phyloP scores from a whole-genome alignment of 371 early-diverging fungal species.

The Mucor mucedo region DNA sequence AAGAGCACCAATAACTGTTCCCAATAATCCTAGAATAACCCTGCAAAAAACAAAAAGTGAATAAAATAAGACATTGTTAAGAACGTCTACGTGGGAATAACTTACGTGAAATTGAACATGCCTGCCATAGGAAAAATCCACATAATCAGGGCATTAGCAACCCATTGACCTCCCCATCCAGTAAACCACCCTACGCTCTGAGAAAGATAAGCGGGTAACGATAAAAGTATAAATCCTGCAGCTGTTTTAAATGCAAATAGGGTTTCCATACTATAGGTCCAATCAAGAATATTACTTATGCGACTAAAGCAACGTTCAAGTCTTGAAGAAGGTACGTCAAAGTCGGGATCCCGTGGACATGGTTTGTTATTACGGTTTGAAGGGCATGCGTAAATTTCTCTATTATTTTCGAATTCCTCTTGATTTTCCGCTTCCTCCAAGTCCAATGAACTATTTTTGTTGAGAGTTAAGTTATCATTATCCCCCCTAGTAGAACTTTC shows the following conservation, averaged over 20 bases:
- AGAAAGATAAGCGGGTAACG: slow-evolving; percentile 38
- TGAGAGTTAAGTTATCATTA: background rate
- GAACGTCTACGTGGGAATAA: background rate
- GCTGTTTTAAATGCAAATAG: slow-evolving; percentile 44
- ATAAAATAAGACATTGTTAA: background rate
- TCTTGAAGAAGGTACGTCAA: slow-evolving; percentile 33
- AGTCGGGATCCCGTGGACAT: slow-evolving; percentile 43
- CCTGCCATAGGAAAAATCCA: slow-evolving; percentile 49
- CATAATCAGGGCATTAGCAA: slow-evolving; percentile 38
- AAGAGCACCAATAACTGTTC: slow-evolving; percentile 38
- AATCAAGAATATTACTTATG: slow-evolving; percentile 20
- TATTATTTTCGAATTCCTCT: background rate
- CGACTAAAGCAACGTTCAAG: slow-evolving; percentile 26
- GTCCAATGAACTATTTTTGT: background rate
- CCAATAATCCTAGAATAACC: slow-evolving; percentile 31
- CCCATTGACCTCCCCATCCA: slow-evolving; percentile 52
- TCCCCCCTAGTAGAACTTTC: slow-evolving; percentile 1
- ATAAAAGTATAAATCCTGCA: slow-evolving; percentile 32
- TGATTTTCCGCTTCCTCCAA: background rate
- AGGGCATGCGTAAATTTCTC: background rate
- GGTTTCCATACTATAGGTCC: slow-evolving; percentile 34
- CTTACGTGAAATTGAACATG: slow-evolving; percentile 42
- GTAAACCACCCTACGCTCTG: slow-evolving; percentile 38
- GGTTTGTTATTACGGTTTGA: slow-evolving; percentile 5
- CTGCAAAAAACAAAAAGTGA: slow-evolving; percentile 15